phyloP scores from a whole-genome alignment of 2,329 filamentous ascomycete genomes.

The Colletotrichum trifolii region DNA sequence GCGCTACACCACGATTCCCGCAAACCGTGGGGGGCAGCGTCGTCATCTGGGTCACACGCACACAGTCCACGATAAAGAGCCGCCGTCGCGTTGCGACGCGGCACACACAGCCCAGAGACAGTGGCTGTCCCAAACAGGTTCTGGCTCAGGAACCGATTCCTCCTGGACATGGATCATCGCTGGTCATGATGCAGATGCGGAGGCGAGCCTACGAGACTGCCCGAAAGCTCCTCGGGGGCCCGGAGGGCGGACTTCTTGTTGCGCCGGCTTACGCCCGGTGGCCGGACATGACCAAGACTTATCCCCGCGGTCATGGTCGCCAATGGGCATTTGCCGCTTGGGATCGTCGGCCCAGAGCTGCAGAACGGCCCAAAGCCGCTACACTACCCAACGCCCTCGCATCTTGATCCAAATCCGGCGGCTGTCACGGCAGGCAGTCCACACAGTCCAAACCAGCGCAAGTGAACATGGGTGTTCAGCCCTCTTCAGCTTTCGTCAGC shows the following conservation, averaged over 20 bases:
- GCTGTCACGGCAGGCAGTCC: not conserved
- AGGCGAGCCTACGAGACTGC: slow-evolving; percentile 1
- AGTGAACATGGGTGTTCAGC: not conserved
- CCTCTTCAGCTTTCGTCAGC: slow-evolving; percentile 11
- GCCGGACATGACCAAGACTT: slow-evolving; percentile 16
- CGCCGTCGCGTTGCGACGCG: slow-evolving; percentile 24
- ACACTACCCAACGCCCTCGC: slow-evolving; percentile 2
- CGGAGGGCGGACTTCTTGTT: slow-evolving; percentile 27
- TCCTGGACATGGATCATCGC: slow-evolving; percentile 20
- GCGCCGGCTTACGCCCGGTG: slow-evolving; percentile 29
- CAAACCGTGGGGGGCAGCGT: slow-evolving; percentile 16
- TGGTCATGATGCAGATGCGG: slow-evolving; percentile 1
- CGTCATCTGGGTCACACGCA: slow-evolving; percentile 31
- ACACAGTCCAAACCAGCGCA: not conserved
- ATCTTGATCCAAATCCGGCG: slow-evolving; percentile 3
- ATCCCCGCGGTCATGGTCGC: slow-evolving; percentile 9
- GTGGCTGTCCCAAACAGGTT: slow-evolving; percentile 15
- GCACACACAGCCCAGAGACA: slow-evolving; percentile 10
- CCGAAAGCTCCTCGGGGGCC: not conserved
- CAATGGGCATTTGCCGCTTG: not conserved
- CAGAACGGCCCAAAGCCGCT: slow-evolving; percentile 19
- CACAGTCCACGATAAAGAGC: slow-evolving; percentile 35
- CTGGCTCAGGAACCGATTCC: slow-evolving; percentile 14
- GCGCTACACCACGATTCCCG: slow-evolving; percentile 5
- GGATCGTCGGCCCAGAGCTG: not conserved